Conservation (phyloP, 345 rosid genomes). For the Pelargonium nanum region DNA sequence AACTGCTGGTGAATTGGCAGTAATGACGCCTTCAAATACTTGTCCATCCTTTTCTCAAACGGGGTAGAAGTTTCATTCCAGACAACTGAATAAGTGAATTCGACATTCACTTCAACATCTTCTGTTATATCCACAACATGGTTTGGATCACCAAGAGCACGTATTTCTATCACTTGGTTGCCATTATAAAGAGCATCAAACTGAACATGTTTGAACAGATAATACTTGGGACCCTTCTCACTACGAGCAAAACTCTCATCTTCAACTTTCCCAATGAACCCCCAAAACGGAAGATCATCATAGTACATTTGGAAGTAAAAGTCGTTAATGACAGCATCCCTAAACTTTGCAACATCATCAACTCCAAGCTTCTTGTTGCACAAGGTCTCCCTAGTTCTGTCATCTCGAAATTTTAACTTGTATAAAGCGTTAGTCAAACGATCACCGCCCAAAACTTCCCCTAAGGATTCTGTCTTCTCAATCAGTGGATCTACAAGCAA, state of each 20-base stretch:
- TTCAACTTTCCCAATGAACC: constrained; percentile 74
- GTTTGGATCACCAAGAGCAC: constrained; percentile 54
- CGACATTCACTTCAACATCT: constrained; percentile 42
- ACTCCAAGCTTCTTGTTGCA: constrained; percentile 40
- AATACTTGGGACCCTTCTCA: constrained; percentile 31
- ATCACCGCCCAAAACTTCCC: constrained; percentile 82
- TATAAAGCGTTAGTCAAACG: constrained; percentile 45
- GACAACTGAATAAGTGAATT: constrained; percentile 63
- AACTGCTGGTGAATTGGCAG: constrained; percentile 42
- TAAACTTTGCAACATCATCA: constrained; percentile 41
- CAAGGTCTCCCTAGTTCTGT: constrained; percentile 23
- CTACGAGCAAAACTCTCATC: constrained; percentile 23
- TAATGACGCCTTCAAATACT: constrained; percentile 44
- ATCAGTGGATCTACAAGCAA: constrained; percentile 42
- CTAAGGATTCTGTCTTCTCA: constrained; percentile 49
- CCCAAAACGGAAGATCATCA: constrained; percentile 90
- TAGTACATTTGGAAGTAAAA: constrained; percentile 83
- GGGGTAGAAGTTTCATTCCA: constrained; percentile 54
- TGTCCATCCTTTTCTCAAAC: constrained; percentile 50
- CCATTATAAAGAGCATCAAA: constrained; percentile 59
- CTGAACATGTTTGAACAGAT: constrained; percentile 54
- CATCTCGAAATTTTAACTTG: constrained; percentile 45
- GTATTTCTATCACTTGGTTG: constrained; percentile 40
- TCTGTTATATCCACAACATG: constrained; percentile 54
- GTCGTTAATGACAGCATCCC: constrained; percentile 46